Percentiles rank a stretch among this genome's conserved stretches.
Evolutionary conservation across 345 rosid species (phyloP).

Genomic region (Ceriops zippeliana): DNA sequence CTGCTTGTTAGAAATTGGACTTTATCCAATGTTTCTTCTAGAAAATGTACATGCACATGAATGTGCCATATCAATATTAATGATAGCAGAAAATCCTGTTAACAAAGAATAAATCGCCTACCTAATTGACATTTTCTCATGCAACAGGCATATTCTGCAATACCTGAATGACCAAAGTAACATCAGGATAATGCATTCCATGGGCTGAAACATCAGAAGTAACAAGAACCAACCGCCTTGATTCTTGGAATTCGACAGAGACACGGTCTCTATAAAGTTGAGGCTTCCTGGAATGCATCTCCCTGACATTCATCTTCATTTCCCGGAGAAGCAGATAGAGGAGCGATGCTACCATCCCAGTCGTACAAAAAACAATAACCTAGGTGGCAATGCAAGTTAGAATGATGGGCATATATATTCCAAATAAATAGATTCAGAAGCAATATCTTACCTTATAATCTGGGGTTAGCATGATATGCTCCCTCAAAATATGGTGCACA

Average conservation of each 20-base stretch:
- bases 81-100: neutral
- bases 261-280: constrained; percentile 72
- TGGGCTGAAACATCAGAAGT: constrained; percentile 93
- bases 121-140: neutral
- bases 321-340: constrained; percentile 64
- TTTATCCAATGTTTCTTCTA: too few species aligned
- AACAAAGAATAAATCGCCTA: neutral
- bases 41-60: too few species aligned
- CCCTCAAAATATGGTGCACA: constrained; percentile 63
- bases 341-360: constrained; percentile 88
- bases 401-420: constrained; percentile 8
- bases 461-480: constrained; percentile 48
- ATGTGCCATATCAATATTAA: neutral
- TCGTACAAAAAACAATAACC: constrained; percentile 89
- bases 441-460: constrained; percentile 68
- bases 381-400: constrained; percentile 32
- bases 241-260: constrained; percentile 76
- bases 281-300: constrained; percentile 90
- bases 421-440: constrained; percentile 9
- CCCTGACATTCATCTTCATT: constrained; percentile 81
- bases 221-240: constrained; percentile 70
- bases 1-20: too few species aligned
- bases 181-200: constrained; percentile 95
- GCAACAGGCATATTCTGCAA: neutral
- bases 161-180: constrained; percentile 97